Evolutionary conservation across 345 rosid genomes (phyloP).

Genomic region (Ceriops decandra): DNA sequence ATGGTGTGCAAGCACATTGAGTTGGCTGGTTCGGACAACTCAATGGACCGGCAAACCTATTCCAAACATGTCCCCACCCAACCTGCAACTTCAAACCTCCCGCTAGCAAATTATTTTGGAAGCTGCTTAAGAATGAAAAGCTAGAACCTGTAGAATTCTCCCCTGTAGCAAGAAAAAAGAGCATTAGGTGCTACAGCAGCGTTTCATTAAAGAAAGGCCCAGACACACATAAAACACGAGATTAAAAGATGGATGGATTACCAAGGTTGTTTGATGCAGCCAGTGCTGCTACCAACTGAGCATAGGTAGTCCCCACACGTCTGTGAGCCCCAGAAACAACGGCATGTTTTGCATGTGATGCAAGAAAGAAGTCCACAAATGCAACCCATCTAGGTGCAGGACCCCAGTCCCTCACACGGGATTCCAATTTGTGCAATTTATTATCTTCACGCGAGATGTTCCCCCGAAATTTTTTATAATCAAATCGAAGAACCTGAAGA

Average conservation of each 20-base stretch:
- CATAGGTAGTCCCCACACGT: slow-evolving; percentile 91
- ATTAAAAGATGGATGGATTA: slow-evolving; percentile 20
- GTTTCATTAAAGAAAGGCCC: background rate
- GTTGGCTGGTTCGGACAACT: slow-evolving; percentile 67
- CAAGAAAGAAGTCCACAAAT: slow-evolving; percentile 96
- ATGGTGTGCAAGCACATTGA: slow-evolving; percentile 87
- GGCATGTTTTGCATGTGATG: slow-evolving; percentile 71
- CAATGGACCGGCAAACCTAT: slow-evolving; percentile 87
- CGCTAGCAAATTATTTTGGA: slow-evolving; percentile 64
- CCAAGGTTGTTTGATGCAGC: slow-evolving; percentile 85
- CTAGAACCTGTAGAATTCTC: slow-evolving; percentile 46
- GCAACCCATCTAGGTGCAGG: slow-evolving; percentile 99
- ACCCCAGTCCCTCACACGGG: slow-evolving; percentile 93
- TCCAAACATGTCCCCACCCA: slow-evolving; percentile 99
- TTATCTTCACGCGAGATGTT: slow-evolving; percentile 41
- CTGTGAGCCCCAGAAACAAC: slow-evolving; percentile 86
- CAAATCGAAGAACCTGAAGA: slow-evolving; percentile 74
- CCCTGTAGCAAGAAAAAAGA: slow-evolving; percentile 37
- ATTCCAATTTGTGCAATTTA: slow-evolving; percentile 43
- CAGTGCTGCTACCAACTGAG: slow-evolving; percentile 81
- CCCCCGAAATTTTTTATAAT: slow-evolving; percentile 67
- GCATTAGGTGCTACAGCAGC: slow-evolving; percentile 4
- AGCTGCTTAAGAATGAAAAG: slow-evolving; percentile 80
- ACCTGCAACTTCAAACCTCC: slow-evolving; percentile 70
- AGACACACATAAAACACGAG: background rate